Evolutionary conservation across 805 yeast species (phyloP), one percentile per base, ranked within the genome.

Genomic region (Yarrowia keelungensis): DNA sequence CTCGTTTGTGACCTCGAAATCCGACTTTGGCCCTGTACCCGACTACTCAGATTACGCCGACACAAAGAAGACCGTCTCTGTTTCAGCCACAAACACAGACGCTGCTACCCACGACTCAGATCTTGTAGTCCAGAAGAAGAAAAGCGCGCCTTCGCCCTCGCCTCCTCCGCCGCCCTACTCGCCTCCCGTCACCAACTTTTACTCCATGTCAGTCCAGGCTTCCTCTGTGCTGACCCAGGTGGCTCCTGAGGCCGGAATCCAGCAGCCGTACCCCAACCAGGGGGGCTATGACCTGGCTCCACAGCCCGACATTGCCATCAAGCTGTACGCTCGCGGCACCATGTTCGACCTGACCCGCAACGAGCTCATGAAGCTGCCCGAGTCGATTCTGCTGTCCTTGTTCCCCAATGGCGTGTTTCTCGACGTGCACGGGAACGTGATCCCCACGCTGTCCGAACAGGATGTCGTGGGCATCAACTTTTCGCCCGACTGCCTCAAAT

Each of bases 381-480:
- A 95, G 76, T 87, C 93, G 70, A 86, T 95, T 32, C 80, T 95
- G 69, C 84, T 93, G 68, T 91, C 97, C 74, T 80, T 95, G 26
- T 91, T 92, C 75, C 97, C 97, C 15, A 91, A 90, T 72, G 97
- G 98, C 50, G 96, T 92, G 3, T 90, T 92, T 76, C 83, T 90
- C 69, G 95, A 91, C 77, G 83, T 83, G 69, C 79, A 86, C 66
- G 97, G 97, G 1, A 88, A 88, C 72, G 89, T 90, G 9, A 90
- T 92, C 69, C 84, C 91, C 42, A 90, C 89, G 73, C 79, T 91
- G 74, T 87, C 96, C 0, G 95, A 91, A 72, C 87, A 88, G 8
- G 96, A 90, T 76, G 81, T 89, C 36, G 97, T 91, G 0, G 69
- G 71, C 75, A 96, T 92, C 47, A 91, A 91, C 79, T 94, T 93